Evolutionary conservation across 257 asterid genomes (phyloP).

Genomic region (Nyctanthes arbortristis): DNA sequence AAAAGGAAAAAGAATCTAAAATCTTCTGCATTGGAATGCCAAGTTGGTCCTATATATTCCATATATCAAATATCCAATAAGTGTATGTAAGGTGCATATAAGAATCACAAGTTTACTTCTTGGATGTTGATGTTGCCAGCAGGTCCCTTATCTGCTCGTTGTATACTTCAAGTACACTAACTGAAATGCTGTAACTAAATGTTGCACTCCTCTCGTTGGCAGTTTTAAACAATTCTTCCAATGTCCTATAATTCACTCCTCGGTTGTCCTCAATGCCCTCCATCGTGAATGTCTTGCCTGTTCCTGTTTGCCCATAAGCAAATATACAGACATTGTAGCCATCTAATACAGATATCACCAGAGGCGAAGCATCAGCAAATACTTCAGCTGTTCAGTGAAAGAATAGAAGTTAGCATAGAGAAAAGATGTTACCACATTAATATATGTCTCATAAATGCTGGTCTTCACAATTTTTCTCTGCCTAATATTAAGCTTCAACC

Average conservation of each 20-base stretch:
- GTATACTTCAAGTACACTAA: conserved; percentile 98
- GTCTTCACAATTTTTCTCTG: neutral
- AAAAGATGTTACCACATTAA: neutral
- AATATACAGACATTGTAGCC: conserved; percentile 97
- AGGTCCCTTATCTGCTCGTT: conserved; percentile 95
- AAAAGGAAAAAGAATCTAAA: neutral
- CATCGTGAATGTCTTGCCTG: conserved; percentile 99
- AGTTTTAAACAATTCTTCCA: conserved; percentile 78
- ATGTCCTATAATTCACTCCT: conserved; percentile 93
- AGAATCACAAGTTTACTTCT: conserved; percentile 52
- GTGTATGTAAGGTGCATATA: conserved; percentile 5
- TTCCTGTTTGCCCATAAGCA: conserved; percentile 99
- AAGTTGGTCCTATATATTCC: neutral
- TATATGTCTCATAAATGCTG: neutral
- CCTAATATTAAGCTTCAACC: neutral
- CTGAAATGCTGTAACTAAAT: conserved; percentile 68
- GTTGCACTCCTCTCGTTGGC: conserved; percentile 75
- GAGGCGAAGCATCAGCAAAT: conserved; percentile 90
- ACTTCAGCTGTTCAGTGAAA: conserved; percentile 65
- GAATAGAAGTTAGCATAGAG: conserved; percentile 13
- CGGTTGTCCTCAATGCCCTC: conserved; percentile 83
- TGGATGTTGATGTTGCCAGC: conserved; percentile 70
- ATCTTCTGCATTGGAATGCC: neutral
- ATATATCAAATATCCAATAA: neutral
- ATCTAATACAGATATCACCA: conserved; percentile 91